Evolutionary conservation across 2,329 filamentous ascomycete genomes (phyloP), one percentile per base, ranked within the genome.

Genomic region (Colletotrichum sp.): DNA sequence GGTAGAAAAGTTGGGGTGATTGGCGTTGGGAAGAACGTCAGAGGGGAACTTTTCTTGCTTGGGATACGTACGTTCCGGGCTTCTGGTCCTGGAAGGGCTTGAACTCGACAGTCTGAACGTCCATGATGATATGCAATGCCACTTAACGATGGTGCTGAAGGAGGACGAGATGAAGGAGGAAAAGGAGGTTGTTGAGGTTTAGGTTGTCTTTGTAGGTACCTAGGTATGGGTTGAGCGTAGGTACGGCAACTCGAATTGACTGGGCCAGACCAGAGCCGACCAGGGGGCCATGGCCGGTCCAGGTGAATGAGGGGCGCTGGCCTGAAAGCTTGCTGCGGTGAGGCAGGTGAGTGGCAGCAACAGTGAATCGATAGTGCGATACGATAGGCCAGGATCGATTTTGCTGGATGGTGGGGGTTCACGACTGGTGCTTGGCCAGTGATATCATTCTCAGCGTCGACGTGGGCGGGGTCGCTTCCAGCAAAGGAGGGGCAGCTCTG

Each of bases 71-170:
- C 96, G 96, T 98, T 91, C 96, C 96, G 79, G 96, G 96, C 91
- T 99, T 99, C 91, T 99, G 97, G 91, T 98, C 97, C 78, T 94
- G 91, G 87, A 97, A 98, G 76, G 96, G 92, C 85, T 92, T 93
- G 86, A 98, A 92, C 80, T 94, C 91, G 82, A 98, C 94, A 70
- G 94, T 95, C 86, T 95, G 91, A 86, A 89, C 84, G 79, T 88
- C 87, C 95, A 98, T 97, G 82, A 78, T 90, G 83, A 78, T 69
- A 71, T 66, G 48, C 27, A 76, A 65, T 67, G 64, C 70, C 62
- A 75, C 61, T 43, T 64, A 75, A 65, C 65, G 58, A 70, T 60
- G 56, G 62, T 64, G 62, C 28, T 70, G 36, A 52, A 27, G 65
- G 71, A 75, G 65, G 67, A 74, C 62, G 48, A 76, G 66, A 13